Conservation (phyloP, 305 asterid genomes). For the Fraxinus paxiana region DNA sequence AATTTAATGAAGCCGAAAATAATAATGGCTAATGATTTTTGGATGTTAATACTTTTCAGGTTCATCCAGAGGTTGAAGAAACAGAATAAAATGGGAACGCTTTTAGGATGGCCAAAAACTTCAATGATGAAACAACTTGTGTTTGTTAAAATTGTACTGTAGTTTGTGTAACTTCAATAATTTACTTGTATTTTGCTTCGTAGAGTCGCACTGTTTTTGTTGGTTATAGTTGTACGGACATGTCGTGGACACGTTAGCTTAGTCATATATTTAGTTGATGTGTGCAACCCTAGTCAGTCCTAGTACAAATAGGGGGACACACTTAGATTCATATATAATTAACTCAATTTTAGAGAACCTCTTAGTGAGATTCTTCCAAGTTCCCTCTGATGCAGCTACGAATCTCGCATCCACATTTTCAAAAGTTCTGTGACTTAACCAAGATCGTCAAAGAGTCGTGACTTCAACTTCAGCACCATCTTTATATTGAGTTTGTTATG, state of each 20-base stretch:
- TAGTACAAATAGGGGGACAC: too few relatives aligned
- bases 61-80: constrained; percentile 27
- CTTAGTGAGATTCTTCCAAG: too few relatives aligned
- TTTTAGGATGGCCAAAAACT: not conserved
- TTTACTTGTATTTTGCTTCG: not conserved
- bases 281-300: too few relatives aligned
- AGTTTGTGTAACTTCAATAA: not conserved
- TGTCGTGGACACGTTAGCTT: not conserved
- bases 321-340: too few relatives aligned
- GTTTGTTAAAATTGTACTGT: not conserved
- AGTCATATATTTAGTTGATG: too few relatives aligned
- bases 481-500: too few relatives aligned
- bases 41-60: constrained; percentile 20
- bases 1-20: not conserved
- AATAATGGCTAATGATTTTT: not conserved
- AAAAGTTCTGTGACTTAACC: too few relatives aligned
- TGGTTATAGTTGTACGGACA: not conserved
- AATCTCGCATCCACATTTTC: too few relatives aligned
- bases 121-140: not conserved
- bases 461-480: too few relatives aligned
- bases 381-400: too few relatives aligned
- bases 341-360: too few relatives aligned
- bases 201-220: not conserved
- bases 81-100: constrained; percentile 16
- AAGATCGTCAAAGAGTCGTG: too few relatives aligned